Evolutionary conservation across 179 eudicot species (phyloP).

Genomic region (Silene vulgaris): DNA sequence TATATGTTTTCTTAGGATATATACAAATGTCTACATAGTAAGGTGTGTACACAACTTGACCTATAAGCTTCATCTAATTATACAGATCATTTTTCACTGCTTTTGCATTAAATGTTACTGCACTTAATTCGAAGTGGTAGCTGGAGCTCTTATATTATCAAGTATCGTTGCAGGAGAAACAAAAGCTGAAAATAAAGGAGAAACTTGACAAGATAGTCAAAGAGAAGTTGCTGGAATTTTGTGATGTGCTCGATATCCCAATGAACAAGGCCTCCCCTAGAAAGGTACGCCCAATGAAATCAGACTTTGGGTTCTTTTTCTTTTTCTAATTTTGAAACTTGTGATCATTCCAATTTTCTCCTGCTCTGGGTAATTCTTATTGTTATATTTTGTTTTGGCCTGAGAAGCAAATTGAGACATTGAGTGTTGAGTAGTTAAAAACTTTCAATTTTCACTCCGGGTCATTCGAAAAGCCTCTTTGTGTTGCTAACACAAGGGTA

Average conservation of each 20-base stretch:
- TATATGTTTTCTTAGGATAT: background rate
- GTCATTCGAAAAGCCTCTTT: background rate
- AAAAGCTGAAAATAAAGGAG: constrained; percentile 74
- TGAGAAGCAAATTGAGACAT: background rate
- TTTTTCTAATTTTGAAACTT: too few species aligned
- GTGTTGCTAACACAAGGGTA: too few species aligned
- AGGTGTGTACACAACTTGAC: background rate
- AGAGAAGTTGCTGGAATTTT: constrained; percentile 81
- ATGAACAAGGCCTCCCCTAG: constrained; percentile 46
- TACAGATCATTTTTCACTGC: background rate
- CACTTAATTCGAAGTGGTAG: background rate
- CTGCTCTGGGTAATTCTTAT: background rate
- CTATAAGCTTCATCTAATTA: background rate
- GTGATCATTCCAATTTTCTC: background rate
- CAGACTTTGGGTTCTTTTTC: background rate
- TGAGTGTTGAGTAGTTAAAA: background rate
- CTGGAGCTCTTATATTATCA: background rate
- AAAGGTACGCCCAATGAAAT: constrained; percentile 48
- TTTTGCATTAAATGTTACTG: background rate
- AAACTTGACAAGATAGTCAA: constrained; percentile 73
- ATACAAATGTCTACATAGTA: background rate
- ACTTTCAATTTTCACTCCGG: too few species aligned
- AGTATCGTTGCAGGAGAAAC: constrained; percentile 66
- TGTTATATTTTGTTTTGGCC: background rate
- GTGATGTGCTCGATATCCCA: constrained; percentile 81